Percentiles rank a stretch among this genome's conserved stretches.
These are phyloP conservation scores for Kitagawia praeruptora DNA, from an alignment of 129 eudicot genomes.

Conservation along the genomic window DNA sequence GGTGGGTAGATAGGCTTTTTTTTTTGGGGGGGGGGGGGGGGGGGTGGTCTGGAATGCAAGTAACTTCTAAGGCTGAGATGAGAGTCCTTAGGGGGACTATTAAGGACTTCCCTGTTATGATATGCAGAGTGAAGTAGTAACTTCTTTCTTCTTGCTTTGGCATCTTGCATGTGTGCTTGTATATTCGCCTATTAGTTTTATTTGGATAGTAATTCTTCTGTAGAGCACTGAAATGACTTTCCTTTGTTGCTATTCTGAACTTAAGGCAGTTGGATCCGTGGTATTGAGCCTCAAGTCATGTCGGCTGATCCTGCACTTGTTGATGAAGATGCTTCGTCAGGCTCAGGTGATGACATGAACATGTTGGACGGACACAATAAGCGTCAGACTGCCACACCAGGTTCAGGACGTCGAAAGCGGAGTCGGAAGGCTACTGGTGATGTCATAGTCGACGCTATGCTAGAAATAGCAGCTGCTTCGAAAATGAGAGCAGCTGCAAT, in stretches of 20 bases:
- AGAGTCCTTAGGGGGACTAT: background rate
- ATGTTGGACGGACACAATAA: slow-evolving; percentile 49
- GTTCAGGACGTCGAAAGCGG: slow-evolving; percentile 46
- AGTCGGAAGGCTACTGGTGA: slow-evolving; percentile 33
- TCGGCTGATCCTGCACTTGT: slow-evolving; percentile 42
- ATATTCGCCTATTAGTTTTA: background rate
- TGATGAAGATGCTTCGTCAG: slow-evolving; percentile 59
- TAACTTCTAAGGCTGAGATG: background rate
- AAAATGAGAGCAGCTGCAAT: slow-evolving; percentile 63
- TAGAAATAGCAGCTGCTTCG: slow-evolving; percentile 50
- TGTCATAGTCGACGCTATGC: slow-evolving; percentile 11
- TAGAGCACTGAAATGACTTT: slow-evolving; percentile 11
- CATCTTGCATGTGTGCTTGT: background rate
- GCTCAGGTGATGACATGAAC: slow-evolving; percentile 50
- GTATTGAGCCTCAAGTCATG: slow-evolving; percentile 30
- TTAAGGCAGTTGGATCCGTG: slow-evolving; percentile 22
- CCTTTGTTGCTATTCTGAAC: slow-evolving; percentile 20
- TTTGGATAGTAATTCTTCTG: background rate
- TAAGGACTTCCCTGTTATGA: background rate
- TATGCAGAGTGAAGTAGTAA: background rate
- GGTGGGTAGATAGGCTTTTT: background rate
- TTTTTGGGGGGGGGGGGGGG: background rate
- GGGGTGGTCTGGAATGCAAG: background rate
- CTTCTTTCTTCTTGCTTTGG: background rate
- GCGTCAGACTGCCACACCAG: slow-evolving; percentile 27